These are phyloP conservation scores for Dactylellina drechsleri DNA, from an alignment of 2,329 filamentous ascomycete species.

Conservation along the genomic window DNA sequence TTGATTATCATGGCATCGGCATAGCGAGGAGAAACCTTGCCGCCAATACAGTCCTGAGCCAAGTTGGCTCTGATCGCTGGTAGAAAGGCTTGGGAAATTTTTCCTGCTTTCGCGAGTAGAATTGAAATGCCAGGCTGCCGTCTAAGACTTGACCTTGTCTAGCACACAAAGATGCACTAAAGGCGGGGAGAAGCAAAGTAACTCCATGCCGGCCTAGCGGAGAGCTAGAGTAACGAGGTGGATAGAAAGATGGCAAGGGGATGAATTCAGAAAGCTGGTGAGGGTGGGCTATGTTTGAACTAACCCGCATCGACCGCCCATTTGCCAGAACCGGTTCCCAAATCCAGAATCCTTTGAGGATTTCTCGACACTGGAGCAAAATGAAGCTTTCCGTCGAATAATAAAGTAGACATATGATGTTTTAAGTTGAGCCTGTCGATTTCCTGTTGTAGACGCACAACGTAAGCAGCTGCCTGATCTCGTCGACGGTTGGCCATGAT, in stretches of 20 bases:
- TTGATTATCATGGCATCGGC: conserved; percentile 20
- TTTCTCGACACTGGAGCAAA: conserved; percentile 52
- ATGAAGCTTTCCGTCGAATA: conserved; percentile 54
- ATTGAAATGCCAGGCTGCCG: conserved; percentile 1
- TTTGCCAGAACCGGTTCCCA: conserved; percentile 63
- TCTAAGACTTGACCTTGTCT: conserved; percentile 20
- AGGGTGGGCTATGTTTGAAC: conserved; percentile 28
- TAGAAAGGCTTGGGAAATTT: too few relatives aligned
- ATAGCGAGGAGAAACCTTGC: conserved; percentile 1
- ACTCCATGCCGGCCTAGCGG: conserved; percentile 21
- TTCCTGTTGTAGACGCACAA: conserved; percentile 47
- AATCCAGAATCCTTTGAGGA: conserved; percentile 62
- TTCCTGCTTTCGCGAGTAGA: conserved; percentile 4
- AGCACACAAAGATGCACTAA: conserved; percentile 41
- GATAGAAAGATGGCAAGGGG: conserved; percentile 25
- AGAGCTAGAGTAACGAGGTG: conserved; percentile 34
- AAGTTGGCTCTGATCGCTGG: too few relatives aligned
- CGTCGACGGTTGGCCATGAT: conserved; percentile 36
- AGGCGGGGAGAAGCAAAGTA: conserved; percentile 35
- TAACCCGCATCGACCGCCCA: conserved; percentile 65
- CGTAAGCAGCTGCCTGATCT: conserved; percentile 45
- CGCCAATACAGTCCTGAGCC: too few relatives aligned
- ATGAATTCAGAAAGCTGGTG: conserved; percentile 7
- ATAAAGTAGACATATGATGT: conserved; percentile 47
- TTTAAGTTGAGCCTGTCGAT: conserved; percentile 54